Conservation (phyloP, 805 yeast genomes). For the Saturnispora silvae region DNA sequence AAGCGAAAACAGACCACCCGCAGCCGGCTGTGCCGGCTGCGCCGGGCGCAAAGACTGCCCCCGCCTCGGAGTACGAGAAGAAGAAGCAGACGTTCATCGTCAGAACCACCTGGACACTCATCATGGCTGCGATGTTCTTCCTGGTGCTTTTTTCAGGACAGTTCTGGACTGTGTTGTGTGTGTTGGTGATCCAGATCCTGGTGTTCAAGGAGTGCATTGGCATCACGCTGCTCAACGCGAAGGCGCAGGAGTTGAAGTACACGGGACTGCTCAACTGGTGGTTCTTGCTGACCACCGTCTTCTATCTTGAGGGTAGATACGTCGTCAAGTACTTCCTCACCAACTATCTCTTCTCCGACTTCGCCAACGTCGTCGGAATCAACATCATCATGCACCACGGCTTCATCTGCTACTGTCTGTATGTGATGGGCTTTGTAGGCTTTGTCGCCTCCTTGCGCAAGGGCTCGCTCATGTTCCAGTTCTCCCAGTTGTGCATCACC, state of each 20-base stretch:
- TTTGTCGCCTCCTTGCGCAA: slow-evolving; percentile 84
- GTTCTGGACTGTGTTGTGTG: slow-evolving; percentile 62
- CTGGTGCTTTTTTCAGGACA: slow-evolving; percentile 74
- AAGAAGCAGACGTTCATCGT: slow-evolving; percentile 78
- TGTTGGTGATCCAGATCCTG: slow-evolving; percentile 63
- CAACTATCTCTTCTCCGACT: slow-evolving; percentile 21
- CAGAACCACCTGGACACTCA: slow-evolving; percentile 86
- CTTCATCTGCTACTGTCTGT: slow-evolving; percentile 73
- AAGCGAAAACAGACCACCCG: no score
- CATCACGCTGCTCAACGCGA: slow-evolving; percentile 68
- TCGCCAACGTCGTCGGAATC: slow-evolving; percentile 20
- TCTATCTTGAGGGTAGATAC: slow-evolving; percentile 81
- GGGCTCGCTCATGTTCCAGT: slow-evolving; percentile 84
- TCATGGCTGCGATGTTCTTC: slow-evolving; percentile 74
- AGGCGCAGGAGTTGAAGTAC: slow-evolving; percentile 72
- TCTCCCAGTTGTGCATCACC: slow-evolving; percentile 85
- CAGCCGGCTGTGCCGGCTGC: no score
- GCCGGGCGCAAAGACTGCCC: slow-evolving; percentile 14
- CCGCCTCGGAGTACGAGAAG: slow-evolving; percentile 37
- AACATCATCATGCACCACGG: slow-evolving; percentile 51
- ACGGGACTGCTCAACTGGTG: slow-evolving; percentile 88
- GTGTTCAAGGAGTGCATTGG: slow-evolving; percentile 88
- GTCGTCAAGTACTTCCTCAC: slow-evolving; percentile 44
- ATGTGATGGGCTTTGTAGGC: slow-evolving; percentile 77
- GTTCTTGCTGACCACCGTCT: slow-evolving; percentile 75